These are phyloP conservation scores for Termitomyces sp. DNA, from an alignment of 1,284 basidiomycete species.

Conservation along the genomic window DNA sequence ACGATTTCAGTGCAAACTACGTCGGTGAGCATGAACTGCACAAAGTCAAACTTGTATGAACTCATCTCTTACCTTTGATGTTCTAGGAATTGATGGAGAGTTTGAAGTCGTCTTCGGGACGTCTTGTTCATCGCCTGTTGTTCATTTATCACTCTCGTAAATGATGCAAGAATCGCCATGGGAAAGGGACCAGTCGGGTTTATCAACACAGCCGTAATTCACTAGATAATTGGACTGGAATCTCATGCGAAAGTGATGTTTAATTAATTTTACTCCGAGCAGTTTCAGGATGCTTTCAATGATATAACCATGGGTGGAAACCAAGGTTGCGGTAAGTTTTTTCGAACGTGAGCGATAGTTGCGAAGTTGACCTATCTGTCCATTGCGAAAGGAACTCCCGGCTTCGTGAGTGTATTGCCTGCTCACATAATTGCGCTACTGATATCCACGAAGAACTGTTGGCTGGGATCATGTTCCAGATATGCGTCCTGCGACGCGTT, in stretches of 20 bases:
- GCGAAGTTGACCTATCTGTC: background rate
- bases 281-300: constrained; percentile 36
- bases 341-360: background rate
- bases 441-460: background rate
- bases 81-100: constrained; percentile 26
- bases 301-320: constrained; percentile 45
- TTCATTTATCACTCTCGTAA: constrained; percentile 39
- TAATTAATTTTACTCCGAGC: constrained; percentile 31
- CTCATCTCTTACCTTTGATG: background rate
- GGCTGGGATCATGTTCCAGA: constrained; percentile 13
- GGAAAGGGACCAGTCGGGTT: constrained; percentile 38
- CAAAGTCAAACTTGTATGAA: background rate
- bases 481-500: background rate
- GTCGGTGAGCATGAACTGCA: constrained; percentile 22
- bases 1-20: constrained; percentile 37
- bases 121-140: constrained; percentile 34
- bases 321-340: constrained; percentile 34
- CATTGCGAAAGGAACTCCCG: constrained; percentile 5
- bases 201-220: constrained; percentile 33
- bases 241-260: background rate
- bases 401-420: constrained; percentile 8
- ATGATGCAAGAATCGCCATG: constrained; percentile 37
- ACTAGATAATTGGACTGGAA: background rate
- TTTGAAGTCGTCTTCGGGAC: constrained; percentile 31
- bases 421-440: background rate